These are phyloP conservation scores for Fusarium chuoi DNA, from an alignment of 2,329 filamentous ascomycete genomes.

Conservation along the genomic window DNA sequence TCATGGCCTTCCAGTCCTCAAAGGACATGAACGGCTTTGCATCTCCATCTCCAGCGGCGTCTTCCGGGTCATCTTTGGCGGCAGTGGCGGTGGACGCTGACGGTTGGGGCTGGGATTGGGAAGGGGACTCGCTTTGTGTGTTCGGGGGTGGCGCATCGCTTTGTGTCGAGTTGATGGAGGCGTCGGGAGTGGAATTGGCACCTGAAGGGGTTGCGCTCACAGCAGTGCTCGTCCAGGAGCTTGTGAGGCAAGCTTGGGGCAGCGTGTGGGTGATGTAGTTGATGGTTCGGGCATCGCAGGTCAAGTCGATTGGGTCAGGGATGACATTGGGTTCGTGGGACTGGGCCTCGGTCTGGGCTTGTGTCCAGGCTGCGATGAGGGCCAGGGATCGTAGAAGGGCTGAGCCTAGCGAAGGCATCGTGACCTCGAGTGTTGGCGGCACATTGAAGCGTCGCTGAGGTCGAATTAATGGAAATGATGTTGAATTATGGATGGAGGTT, in stretches of 20 bases:
- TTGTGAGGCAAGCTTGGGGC: conserved; percentile 78
- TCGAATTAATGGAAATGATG: neutral
- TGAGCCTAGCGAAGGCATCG: conserved; percentile 35
- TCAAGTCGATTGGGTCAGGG: conserved; percentile 12
- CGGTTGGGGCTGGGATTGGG: conserved; percentile 1
- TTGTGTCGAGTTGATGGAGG: neutral
- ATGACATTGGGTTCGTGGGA: conserved; percentile 2
- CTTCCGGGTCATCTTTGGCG: conserved; percentile 18
- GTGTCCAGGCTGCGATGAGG: conserved; percentile 12
- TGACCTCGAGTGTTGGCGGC: conserved; percentile 15
- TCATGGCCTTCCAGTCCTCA: conserved; percentile 97
- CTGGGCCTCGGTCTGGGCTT: conserved; percentile 7
- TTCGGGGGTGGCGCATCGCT: conserved; percentile 13
- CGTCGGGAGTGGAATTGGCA: conserved; percentile 4
- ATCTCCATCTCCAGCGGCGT: conserved; percentile 36
- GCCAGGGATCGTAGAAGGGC: conserved; percentile 16
- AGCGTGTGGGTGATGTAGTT: conserved; percentile 85
- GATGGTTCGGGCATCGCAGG: conserved; percentile 69
- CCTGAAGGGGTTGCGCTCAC: conserved; percentile 46
- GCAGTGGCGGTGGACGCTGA: conserved; percentile 1
- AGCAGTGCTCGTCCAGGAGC: conserved; percentile 63
- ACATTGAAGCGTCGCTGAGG: conserved; percentile 27
- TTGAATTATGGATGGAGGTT: conserved; percentile 10
- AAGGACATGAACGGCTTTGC: conserved; percentile 84
- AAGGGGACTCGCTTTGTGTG: conserved; percentile 6